Evolutionary conservation across 306 rosid species (phyloP), one percentile per base, ranked within the genome.

Genomic region (Lathyrus tuberosus): DNA sequence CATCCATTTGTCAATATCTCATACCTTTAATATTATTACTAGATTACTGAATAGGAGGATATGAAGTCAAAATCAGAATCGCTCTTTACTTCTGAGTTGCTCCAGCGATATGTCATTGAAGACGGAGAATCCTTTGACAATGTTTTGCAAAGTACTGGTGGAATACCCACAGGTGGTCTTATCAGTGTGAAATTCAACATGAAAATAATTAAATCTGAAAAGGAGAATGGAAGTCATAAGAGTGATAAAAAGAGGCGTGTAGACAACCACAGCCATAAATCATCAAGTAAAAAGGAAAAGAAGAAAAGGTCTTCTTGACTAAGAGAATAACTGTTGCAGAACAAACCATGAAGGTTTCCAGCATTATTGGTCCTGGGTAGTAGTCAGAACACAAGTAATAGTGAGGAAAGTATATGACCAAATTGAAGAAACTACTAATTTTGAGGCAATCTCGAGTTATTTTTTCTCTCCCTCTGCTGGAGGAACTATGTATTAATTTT

Each of bases 41-140:
- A 61, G 68, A 54, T 68, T 47, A 48, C 10, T 16, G 22, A 4
- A 16, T 48, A 48, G 97, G 91, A 82, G 22, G 77, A 74, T 24
- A 85, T 84, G 91, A 88, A 80, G 65, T 65, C 86, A 65, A 78
- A 84, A 35, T 20, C 64, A 5, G 86, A 84, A 26, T 74, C 79
- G 48, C 69, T 67, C 56, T 74, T 88, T 15, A 62, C 82, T 76
- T 85, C 89, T 1, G 91, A 81, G 40, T 40, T 53, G 51, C 81
- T 87, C 72, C 84, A 84, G 65, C 82, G 77, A 64, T 91, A 78
- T 67, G 90, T 94, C 33, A 80, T 89, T 66, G 72, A 44, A 60
- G 96, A 74, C 0, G 86, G 80, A 42, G 87, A 85, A 24, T 77
- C 82, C 61, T 42, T 88, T 31, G 85, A 83, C 31, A 76, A 53